Conservation (phyloP, 2,329 filamentous ascomycete species). For the Macrophomina phaseolina region DNA sequence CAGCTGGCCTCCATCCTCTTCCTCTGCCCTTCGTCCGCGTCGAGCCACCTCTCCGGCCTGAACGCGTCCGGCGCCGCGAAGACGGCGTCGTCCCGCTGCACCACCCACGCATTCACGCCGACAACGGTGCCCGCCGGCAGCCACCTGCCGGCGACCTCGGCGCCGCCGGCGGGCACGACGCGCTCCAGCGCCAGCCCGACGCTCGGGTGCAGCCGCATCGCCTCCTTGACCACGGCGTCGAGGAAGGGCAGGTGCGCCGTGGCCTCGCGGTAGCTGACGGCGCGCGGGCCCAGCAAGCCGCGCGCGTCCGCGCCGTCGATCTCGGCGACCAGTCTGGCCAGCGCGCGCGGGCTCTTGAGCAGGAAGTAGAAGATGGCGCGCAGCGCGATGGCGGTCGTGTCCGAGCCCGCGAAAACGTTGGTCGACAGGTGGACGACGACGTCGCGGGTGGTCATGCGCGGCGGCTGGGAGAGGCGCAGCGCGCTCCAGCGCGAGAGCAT, state of each 20-base stretch:
- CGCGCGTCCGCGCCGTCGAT: slow-evolving; percentile 33
- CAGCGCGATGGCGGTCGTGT: slow-evolving; percentile 43
- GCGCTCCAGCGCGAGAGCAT: slow-evolving; percentile 48
- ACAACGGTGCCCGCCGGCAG: slow-evolving; percentile 37
- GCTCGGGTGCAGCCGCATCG: slow-evolving; percentile 51
- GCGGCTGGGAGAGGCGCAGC: slow-evolving; percentile 38
- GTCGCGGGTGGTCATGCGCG: slow-evolving; percentile 42
- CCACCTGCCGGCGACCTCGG: slow-evolving; percentile 34
- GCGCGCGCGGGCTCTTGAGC: slow-evolving; percentile 32
- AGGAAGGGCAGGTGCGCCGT: slow-evolving; percentile 48
- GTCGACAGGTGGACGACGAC: slow-evolving; percentile 41
- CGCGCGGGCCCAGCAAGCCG: slow-evolving; percentile 29
- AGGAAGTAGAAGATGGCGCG: slow-evolving; percentile 44
- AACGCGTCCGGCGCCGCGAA: slow-evolving; percentile 27
- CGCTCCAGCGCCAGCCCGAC: slow-evolving; percentile 41
- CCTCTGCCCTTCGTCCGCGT: not conserved
- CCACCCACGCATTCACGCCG: slow-evolving; percentile 41
- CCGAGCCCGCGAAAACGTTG: slow-evolving; percentile 45
- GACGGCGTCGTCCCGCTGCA: slow-evolving; percentile 25
- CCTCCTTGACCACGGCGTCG: slow-evolving; percentile 55
- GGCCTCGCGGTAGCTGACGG: slow-evolving; percentile 31
- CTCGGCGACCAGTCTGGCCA: slow-evolving; percentile 35
- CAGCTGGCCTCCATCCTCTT: slow-evolving; percentile 25
- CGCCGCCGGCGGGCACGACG: slow-evolving; percentile 38
- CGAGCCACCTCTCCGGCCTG: slow-evolving; percentile 29